Evolutionary conservation across 179 eudicot species (phyloP).

Genomic region (Carnegiea gigantea): DNA sequence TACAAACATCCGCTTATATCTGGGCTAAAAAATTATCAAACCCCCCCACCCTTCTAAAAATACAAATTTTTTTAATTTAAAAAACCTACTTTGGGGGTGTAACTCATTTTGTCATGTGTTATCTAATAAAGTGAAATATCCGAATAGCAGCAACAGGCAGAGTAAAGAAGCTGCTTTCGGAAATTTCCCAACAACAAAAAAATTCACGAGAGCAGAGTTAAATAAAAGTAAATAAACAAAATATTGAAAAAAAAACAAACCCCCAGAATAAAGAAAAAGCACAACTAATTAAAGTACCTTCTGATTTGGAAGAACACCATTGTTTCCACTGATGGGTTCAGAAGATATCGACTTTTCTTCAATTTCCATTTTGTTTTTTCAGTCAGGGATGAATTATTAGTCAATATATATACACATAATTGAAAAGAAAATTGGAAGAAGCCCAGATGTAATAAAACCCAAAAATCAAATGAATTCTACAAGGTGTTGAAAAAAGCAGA

Average conservation of each 20-base stretch:
- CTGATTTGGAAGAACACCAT: slow-evolving; percentile 19
- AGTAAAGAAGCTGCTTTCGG: not conserved
- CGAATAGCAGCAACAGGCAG: not conserved
- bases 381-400: not conserved
- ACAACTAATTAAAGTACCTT: slow-evolving; percentile 19
- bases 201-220: not conserved
- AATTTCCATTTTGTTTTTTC: slow-evolving; percentile 24
- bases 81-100: not conserved
- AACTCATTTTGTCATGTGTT: not conserved
- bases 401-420: not conserved
- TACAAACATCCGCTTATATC: too few species aligned
- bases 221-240: not conserved
- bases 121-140: not conserved
- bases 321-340: slow-evolving; percentile 1
- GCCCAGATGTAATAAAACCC: not conserved
- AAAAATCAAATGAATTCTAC: not conserved
- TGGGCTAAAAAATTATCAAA: too few species aligned
- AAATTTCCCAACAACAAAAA: not conserved
- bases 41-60: not conserved
- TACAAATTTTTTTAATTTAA: too few species aligned
- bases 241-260: not conserved
- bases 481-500: not conserved
- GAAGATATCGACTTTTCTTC: slow-evolving; percentile 25
- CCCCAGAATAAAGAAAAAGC: not conserved
- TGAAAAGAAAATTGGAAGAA: not conserved